phyloP scores from a whole-genome alignment of 1,284 basidiomycete genomes.

The Inonotus hispidus region DNA sequence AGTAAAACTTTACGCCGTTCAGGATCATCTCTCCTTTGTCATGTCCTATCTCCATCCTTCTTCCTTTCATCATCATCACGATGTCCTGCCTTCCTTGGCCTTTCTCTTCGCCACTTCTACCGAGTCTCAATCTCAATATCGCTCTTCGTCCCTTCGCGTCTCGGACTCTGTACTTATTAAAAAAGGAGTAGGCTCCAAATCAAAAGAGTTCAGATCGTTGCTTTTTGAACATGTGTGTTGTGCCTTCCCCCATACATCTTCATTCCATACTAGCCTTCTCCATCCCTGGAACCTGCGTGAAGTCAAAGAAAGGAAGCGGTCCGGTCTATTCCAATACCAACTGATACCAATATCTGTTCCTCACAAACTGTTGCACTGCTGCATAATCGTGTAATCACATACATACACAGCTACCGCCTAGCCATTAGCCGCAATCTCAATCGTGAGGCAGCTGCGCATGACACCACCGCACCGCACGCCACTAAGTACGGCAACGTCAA shows the following conservation, averaged over 20 bases:
- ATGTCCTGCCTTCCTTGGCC: background rate
- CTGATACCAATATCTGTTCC: background rate
- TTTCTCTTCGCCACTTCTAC: slow-evolving; percentile 2
- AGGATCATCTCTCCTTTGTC: background rate
- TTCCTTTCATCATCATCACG: background rate
- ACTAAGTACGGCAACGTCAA: background rate
- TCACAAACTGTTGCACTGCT: background rate
- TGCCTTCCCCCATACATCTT: slow-evolving; percentile 3
- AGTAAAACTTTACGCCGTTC: background rate
- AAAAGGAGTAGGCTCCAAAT: slow-evolving; percentile 2
- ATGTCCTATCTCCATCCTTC: slow-evolving; percentile 1
- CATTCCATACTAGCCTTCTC: background rate
- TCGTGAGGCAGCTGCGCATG: background rate
- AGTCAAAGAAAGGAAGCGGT: background rate
- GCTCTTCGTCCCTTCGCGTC: background rate
- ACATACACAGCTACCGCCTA: background rate
- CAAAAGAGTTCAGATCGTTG: background rate
- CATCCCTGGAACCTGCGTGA: background rate
- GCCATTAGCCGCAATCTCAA: background rate
- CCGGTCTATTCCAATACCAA: background rate
- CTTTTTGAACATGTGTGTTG: background rate
- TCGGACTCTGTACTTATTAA: background rate
- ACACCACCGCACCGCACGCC: background rate
- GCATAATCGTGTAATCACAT: too few relatives aligned
- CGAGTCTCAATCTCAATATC: slow-evolving; percentile 1